Conservation (phyloP, 768 basidiomycete species). For the Candolleomyces efflorescens region DNA sequence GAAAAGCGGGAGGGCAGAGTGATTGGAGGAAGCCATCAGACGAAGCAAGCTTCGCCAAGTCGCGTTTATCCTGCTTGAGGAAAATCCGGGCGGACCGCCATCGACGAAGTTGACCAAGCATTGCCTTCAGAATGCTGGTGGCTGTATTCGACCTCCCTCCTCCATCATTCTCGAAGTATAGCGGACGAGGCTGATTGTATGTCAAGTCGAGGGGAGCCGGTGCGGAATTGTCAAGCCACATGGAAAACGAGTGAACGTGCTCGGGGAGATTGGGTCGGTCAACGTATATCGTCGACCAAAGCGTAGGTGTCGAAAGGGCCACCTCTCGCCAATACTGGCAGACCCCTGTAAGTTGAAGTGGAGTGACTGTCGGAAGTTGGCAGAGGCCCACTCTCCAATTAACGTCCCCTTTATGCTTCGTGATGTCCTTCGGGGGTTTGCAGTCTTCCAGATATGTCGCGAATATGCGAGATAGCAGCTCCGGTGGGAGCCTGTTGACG, state of each 20-base stretch:
- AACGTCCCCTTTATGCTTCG: neutral
- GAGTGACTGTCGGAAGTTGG: neutral
- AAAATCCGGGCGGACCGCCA: no score
- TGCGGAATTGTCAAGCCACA: no score
- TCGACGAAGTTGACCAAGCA: no score
- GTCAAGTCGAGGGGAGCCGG: no score
- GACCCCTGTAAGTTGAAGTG: neutral
- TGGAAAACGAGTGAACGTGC: neutral
- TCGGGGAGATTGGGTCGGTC: neutral
- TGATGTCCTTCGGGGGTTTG: neutral
- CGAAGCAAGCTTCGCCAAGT: no score
- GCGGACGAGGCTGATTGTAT: no score
- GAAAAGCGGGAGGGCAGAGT: no score
- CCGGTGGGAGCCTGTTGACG: neutral
- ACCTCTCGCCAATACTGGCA: neutral
- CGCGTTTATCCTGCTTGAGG: no score
- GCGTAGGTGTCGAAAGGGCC: neutral
- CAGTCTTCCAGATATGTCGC: neutral
- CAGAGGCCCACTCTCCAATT: neutral
- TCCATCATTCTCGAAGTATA: no score
- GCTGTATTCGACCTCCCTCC: no score
- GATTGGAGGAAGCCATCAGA: no score
- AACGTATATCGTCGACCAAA: neutral
- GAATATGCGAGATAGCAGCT: neutral
- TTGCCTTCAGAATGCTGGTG: no score